Evolutionary conservation across 2,329 filamentous ascomycete genomes (phyloP).

Genomic region (Paraconiothyrium brasiliense): DNA sequence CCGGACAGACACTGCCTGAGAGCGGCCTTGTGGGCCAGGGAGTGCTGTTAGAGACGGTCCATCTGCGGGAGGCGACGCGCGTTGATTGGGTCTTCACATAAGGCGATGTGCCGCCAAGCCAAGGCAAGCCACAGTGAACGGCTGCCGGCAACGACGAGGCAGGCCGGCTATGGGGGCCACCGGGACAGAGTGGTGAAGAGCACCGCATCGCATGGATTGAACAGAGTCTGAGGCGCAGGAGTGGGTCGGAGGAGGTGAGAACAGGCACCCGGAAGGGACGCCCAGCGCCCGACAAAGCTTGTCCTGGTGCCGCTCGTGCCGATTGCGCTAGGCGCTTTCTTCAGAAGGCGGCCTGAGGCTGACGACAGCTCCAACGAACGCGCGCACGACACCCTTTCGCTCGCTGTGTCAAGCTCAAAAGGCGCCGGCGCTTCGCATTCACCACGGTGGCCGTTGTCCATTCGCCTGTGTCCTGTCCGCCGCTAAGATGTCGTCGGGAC

Average conservation of each 20-base stretch:
- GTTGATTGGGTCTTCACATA: not conserved
- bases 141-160: not conserved
- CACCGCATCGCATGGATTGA: not conserved
- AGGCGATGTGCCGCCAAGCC: conserved; percentile 1
- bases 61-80: not conserved
- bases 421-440: not conserved
- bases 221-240: not conserved
- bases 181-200: not conserved
- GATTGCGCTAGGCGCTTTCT: not conserved
- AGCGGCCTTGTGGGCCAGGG: conserved; percentile 2
- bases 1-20: not conserved
- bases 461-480: not conserved
- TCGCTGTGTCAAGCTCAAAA: not conserved
- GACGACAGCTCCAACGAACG: not conserved
- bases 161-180: not conserved
- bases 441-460: not conserved
- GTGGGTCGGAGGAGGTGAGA: not conserved
- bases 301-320: conserved; percentile 3
- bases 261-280: conserved; percentile 1
- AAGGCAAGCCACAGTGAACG: conserved; percentile 11
- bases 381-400: not conserved
- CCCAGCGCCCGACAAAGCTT: conserved; percentile 2
- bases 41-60: not conserved
- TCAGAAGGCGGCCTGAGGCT: conserved; percentile 3
- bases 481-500: not conserved